A percentile compares a stretch with the other conserved stretches of the same genome.
phyloP scores from a whole-genome alignment of 257 asterid genomes.

The Euphrasia confusa region DNA sequence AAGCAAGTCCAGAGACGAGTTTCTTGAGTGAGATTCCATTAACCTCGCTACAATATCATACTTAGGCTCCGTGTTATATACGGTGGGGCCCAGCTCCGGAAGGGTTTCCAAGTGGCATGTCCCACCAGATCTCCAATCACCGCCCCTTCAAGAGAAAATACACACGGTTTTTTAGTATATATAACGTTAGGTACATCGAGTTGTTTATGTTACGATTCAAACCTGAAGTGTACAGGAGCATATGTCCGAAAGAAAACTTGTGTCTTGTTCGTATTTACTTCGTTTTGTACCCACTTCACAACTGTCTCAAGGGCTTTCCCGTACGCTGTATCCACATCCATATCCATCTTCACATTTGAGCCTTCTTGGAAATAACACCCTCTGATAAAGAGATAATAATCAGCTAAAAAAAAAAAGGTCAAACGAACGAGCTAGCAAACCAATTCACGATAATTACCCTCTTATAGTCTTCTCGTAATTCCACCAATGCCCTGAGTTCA shows the following conservation, averaged over 20 bases:
- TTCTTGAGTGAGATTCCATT: conserved; percentile 31
- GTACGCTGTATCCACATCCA: conserved; percentile 65
- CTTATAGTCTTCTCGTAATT: conserved; percentile 86
- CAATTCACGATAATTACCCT: conserved; percentile 43
- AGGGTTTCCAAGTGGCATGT: conserved; percentile 71
- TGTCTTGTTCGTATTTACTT: conserved; percentile 55
- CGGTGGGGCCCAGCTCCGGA: conserved; percentile 65
- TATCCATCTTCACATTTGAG: conserved; percentile 54
- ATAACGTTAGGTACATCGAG: too few relatives aligned
- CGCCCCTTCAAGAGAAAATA: conserved; percentile 49
- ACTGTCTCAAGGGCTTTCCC: conserved; percentile 61
- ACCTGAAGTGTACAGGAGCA: conserved; percentile 91
- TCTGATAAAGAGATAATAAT: conserved; percentile 34
- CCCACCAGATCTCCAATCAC: conserved; percentile 91
- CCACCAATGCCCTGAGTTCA: conserved; percentile 97
- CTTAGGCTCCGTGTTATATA: conserved; percentile 56
- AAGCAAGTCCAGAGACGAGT: conserved; percentile 41
- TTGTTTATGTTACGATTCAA: not conserved
- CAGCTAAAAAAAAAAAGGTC: not conserved
- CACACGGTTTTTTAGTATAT: too few relatives aligned
- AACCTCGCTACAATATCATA: conserved; percentile 42
- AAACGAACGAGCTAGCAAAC: too few relatives aligned
- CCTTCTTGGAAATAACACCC: conserved; percentile 97
- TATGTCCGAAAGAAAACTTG: conserved; percentile 82
- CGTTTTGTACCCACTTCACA: conserved; percentile 49